Evolutionary conservation across 78 protist species (phyloP).

Genomic region (Dictyostelium citrinum): DNA sequence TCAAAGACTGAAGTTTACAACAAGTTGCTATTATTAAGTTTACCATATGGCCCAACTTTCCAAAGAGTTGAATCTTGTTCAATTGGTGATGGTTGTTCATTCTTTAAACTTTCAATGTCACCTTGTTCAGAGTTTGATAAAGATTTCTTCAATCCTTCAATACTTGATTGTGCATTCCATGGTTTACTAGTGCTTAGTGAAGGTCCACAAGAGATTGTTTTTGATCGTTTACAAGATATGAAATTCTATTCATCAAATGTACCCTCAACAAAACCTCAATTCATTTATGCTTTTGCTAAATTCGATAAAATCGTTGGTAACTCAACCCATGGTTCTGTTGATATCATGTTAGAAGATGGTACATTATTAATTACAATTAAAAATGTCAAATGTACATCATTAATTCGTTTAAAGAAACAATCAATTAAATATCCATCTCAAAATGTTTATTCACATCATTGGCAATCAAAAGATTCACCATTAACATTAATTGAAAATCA

Average conservation of each 20-base stretch:
- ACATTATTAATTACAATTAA: slow-evolving; percentile 1
- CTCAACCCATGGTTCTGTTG: slow-evolving; percentile 10
- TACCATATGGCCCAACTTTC: slow-evolving; percentile 74
- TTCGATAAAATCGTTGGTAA: slow-evolving; percentile 25
- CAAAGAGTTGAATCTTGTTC: slow-evolving; percentile 12
- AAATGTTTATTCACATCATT: slow-evolving; percentile 5
- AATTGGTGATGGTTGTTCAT: slow-evolving; percentile 7
- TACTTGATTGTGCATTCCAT: slow-evolving; percentile 41
- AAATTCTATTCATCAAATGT: slow-evolving; percentile 2
- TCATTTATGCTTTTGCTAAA: slow-evolving; percentile 6
- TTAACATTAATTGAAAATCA: neutral
- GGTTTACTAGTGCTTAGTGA: slow-evolving; percentile 28
- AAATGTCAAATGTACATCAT: slow-evolving; percentile 22
- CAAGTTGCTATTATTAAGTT: slow-evolving; percentile 8
- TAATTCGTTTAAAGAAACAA: slow-evolving; percentile 28
- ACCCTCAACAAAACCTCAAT: neutral
- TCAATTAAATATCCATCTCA: slow-evolving; percentile 40
- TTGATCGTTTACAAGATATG: slow-evolving; percentile 53
- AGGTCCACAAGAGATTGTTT: slow-evolving; percentile 58
- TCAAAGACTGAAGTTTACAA: slow-evolving; percentile 26
- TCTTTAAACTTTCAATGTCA: neutral
- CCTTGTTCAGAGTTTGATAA: slow-evolving; percentile 20
- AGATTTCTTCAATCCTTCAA: slow-evolving; percentile 51
- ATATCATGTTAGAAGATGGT: slow-evolving; percentile 26
- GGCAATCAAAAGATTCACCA: slow-evolving; percentile 48